phyloP scores from a whole-genome alignment of 257 asterid species.

The Gentiana straminea region DNA sequence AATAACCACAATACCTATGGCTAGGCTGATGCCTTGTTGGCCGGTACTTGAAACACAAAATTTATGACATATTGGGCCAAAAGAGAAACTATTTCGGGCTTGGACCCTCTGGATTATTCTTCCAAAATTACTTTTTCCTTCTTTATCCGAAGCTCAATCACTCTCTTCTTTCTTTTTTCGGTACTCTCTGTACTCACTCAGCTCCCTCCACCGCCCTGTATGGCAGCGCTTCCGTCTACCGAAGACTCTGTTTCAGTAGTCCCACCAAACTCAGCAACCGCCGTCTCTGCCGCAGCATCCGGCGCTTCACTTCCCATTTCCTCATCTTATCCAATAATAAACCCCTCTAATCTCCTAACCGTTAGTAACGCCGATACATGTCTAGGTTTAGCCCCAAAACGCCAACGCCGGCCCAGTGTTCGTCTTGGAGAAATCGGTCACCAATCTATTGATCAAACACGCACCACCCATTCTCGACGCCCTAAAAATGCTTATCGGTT shows the following conservation, averaged over 20 bases:
- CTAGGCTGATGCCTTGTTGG: too few species aligned
- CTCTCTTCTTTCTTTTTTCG: conserved; percentile 1
- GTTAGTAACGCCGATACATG: conserved; percentile 7
- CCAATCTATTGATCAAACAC: conserved; percentile 42
- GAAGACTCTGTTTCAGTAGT: conserved; percentile 34
- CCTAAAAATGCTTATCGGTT: conserved; percentile 51
- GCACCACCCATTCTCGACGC: conserved; percentile 36
- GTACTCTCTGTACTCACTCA: conserved; percentile 14
- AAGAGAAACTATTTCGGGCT: background rate
- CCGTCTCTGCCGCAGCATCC: conserved; percentile 11
- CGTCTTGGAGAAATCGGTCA: conserved; percentile 97
- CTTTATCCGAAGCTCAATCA: background rate
- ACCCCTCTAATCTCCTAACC: conserved; percentile 19
- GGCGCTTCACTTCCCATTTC: conserved; percentile 18
- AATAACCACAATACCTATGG: too few species aligned
- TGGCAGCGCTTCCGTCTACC: conserved; percentile 61
- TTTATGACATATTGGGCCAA: background rate
- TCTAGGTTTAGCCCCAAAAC: conserved; percentile 55
- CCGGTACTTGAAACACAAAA: background rate
- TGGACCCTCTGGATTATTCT: background rate
- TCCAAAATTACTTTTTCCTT: background rate
- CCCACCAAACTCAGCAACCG: conserved; percentile 21
- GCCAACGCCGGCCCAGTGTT: conserved; percentile 98
- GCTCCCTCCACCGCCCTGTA: conserved; percentile 13
- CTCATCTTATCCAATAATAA: conserved; percentile 34